Conservation (phyloP, 345 rosid genomes). For the Eucalyptus pumila region DNA sequence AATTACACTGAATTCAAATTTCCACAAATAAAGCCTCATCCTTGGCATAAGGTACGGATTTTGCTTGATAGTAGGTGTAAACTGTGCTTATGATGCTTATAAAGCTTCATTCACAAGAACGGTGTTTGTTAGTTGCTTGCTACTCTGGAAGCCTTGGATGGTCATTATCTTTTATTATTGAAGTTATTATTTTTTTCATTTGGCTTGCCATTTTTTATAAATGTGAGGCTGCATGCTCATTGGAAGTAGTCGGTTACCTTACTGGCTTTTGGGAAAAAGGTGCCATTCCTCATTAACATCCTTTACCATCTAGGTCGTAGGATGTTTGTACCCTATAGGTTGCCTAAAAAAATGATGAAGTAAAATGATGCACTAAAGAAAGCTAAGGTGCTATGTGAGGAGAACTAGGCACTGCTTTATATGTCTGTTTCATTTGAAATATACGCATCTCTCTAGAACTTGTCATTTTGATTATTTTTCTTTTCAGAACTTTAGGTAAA, state of each 20-base stretch:
- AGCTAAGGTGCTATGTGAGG: neutral
- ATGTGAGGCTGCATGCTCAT: neutral
- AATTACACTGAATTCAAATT: slow-evolving; percentile 89
- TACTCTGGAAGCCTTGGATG: neutral
- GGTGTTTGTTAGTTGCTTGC: neutral
- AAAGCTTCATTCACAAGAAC: neutral
- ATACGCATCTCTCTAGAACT: neutral
- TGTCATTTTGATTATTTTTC: neutral
- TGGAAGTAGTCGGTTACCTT: neutral
- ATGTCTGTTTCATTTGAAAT: neutral
- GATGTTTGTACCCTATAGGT: neutral
- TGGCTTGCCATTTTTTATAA: neutral
- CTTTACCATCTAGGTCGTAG: neutral
- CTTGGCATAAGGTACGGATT: slow-evolving; percentile 81
- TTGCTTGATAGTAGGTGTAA: neutral
- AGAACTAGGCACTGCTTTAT: neutral
- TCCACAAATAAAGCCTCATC: slow-evolving; percentile 94
- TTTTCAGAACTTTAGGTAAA: neutral
- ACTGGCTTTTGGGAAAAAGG: neutral
- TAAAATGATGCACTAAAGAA: neutral
- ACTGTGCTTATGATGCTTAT: neutral
- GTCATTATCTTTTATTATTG: neutral
- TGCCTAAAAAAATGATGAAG: neutral
- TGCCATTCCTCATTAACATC: neutral
- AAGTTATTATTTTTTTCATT: neutral